Evolutionary conservation across 1,139 yeast species (phyloP), one percentile per base, ranked within the genome.

Genomic region (Debaryomycetaceae sp.): DNA sequence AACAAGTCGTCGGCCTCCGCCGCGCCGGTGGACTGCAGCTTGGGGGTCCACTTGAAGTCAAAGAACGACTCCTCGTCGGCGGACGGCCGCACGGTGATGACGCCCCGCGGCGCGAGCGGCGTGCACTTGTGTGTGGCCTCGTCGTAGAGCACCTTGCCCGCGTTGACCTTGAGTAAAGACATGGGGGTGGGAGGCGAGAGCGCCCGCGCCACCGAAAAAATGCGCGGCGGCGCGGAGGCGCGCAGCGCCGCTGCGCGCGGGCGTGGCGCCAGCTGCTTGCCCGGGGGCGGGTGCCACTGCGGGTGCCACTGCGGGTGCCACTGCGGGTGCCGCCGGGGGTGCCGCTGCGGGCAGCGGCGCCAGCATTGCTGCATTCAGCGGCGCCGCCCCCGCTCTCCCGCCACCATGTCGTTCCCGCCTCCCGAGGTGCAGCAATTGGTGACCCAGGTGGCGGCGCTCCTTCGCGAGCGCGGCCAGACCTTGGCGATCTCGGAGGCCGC

Each of bases 401-500:
- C n/a, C n/a, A 24, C 5, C n/a, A 68, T 68, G 74, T 50, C 54
- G 30, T 83, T 83, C 46, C 91, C 91, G 10, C 85, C 89, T 2
- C 51, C 53, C 8, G 75, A 72, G 18, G 60, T 81, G 5, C 52
- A 61, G 28, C 48, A 42, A 14, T 57, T 78, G 10, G 86, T 83
- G 4, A 45, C 50, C 4, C 60, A 65, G 45, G 83, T 84, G 26
- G 80, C 93, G 0, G 53, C 52, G 24, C 60, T 78, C 9, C 64
- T 84, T 25, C 56, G 73, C 18, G 49, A 55, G 10, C 61, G 78
- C 15, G 57, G 67, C 5, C 78, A 79, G 48, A 83, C 94, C 1
- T 59, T 85, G 27, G 83, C 93, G 1, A 79, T 83, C 3, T 78
- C 89, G 4, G 95, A 85, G 49, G 88, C 93, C 7, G 94, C 95